Conservation (phyloP, 768 basidiomycete species). For the Baorangia bicolor region DNA sequence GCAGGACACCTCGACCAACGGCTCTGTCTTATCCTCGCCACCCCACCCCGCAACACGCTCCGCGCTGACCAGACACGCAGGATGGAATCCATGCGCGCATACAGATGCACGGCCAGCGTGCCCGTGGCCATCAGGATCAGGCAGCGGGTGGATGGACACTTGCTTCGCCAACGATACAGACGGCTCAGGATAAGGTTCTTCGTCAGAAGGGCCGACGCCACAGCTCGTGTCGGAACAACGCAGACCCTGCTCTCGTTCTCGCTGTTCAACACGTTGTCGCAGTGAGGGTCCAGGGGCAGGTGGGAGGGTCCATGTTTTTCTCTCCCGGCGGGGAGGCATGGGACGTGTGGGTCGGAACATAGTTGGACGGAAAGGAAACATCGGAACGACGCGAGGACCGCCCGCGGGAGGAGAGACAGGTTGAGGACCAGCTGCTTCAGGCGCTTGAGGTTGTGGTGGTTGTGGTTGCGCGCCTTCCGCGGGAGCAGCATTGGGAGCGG, state of each 20-base stretch:
- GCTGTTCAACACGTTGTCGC: slow-evolving; percentile 69
- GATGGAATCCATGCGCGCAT: slow-evolving; percentile 71
- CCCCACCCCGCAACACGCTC: slow-evolving; percentile 67
- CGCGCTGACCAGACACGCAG: slow-evolving; percentile 65
- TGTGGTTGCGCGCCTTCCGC: slow-evolving; percentile 3
- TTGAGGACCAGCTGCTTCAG: slow-evolving; percentile 8
- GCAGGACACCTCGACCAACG: slow-evolving; percentile 66
- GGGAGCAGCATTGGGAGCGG: neutral
- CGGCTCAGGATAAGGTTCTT: slow-evolving; percentile 51
- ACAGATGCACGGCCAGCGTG: slow-evolving; percentile 27
- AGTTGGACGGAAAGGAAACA: slow-evolving; percentile 16
- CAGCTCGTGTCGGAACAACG: slow-evolving; percentile 74
- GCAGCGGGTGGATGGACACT: slow-evolving; percentile 23
- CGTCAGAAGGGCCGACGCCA: slow-evolving; percentile 72
- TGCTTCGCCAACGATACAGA: slow-evolving; percentile 21
- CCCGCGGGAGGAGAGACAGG: neutral
- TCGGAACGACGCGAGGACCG: slow-evolving; percentile 16
- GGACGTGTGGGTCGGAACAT: slow-evolving; percentile 25
- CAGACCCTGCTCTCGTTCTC: slow-evolving; percentile 69
- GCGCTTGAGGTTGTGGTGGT: no score
- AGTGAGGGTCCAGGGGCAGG: slow-evolving; percentile 67
- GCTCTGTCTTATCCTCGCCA: slow-evolving; percentile 40
- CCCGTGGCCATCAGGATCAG: slow-evolving; percentile 11
- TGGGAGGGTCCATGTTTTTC: slow-evolving; percentile 57
- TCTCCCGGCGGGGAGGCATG: slow-evolving; percentile 34